These are phyloP conservation scores for Ambrosiella xylebori DNA, from an alignment of 2,329 filamentous ascomycete species.

Conservation along the genomic window DNA sequence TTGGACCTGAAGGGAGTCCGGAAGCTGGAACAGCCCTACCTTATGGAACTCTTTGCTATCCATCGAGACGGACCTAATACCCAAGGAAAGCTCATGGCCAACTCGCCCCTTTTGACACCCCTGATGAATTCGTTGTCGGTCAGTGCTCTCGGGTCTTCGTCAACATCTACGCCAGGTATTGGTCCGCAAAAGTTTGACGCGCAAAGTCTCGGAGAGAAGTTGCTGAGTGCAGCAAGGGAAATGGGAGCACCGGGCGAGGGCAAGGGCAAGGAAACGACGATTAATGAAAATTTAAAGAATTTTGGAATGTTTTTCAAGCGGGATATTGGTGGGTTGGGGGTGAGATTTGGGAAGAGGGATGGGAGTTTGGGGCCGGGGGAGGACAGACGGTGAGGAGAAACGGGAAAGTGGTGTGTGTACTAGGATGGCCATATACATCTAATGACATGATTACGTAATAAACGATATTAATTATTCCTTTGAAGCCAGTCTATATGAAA, in stretches of 20 bases:
- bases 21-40: slow-evolving; percentile 62
- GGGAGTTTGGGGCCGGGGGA: slow-evolving; percentile 20
- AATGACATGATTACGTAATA: neutral
- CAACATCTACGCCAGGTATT: slow-evolving; percentile 16
- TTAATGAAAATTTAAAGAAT: slow-evolving; percentile 89
- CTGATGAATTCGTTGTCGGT: slow-evolving; percentile 33
- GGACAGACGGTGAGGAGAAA: slow-evolving; percentile 8
- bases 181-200: slow-evolving; percentile 54
- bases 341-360: slow-evolving; percentile 50
- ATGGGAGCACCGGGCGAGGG: slow-evolving; percentile 59
- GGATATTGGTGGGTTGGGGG: slow-evolving; percentile 63
- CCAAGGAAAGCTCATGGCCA: slow-evolving; percentile 52
- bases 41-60: slow-evolving; percentile 68
- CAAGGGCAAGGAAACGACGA: slow-evolving; percentile 44
- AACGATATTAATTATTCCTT: neutral
- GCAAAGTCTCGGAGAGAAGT: slow-evolving; percentile 63
- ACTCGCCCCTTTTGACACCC: slow-evolving; percentile 52
- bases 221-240: slow-evolving; percentile 76
- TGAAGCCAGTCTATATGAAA: neutral
- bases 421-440: neutral
- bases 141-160: slow-evolving; percentile 19
- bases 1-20: slow-evolving; percentile 88
- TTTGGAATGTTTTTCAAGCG: slow-evolving; percentile 92
- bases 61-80: slow-evolving; percentile 56
- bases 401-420: too few species aligned